These are phyloP conservation scores for Fusarium sp. DNA, from an alignment of 2,329 filamentous ascomycete genomes.

Conservation along the genomic window DNA sequence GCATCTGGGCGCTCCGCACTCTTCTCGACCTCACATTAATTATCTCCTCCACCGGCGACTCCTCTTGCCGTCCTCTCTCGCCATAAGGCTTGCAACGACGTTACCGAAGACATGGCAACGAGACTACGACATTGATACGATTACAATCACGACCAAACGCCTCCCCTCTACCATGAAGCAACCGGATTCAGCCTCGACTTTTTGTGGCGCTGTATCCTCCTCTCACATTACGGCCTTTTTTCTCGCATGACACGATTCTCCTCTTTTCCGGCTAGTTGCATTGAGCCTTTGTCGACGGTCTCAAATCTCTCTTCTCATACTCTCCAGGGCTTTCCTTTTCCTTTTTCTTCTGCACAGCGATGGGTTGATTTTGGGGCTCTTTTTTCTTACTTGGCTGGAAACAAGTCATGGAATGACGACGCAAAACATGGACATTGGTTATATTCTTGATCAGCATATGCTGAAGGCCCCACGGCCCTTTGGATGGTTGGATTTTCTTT, in stretches of 20 bases:
- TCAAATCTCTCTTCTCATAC: slow-evolving; percentile 24
- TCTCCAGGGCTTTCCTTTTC: slow-evolving; percentile 10
- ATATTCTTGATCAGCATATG: slow-evolving; percentile 39
- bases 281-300: slow-evolving; percentile 22
- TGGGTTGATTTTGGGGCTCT: slow-evolving; percentile 25
- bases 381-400: slow-evolving; percentile 27
- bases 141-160: slow-evolving; percentile 31
- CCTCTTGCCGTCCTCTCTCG: slow-evolving; percentile 18
- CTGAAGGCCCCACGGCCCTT: slow-evolving; percentile 44
- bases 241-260: slow-evolving; percentile 1
- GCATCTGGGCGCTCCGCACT: slow-evolving; percentile 10
- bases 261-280: slow-evolving; percentile 2
- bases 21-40: slow-evolving; percentile 11
- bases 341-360: slow-evolving; percentile 41
- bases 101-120: slow-evolving; percentile 47
- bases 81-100: slow-evolving; percentile 38
- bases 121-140: slow-evolving; percentile 40
- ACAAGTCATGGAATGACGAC: slow-evolving; percentile 24
- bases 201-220: slow-evolving; percentile 2
- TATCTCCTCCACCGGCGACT: slow-evolving; percentile 8
- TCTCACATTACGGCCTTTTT: slow-evolving; percentile 19
- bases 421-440: slow-evolving; percentile 27
- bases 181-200: slow-evolving; percentile 1
- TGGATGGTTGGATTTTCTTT: slow-evolving; percentile 22
- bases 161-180: slow-evolving; percentile 6